Conservation (phyloP, 208 protist genomes). For the Trichomonas vaginalis region DNA sequence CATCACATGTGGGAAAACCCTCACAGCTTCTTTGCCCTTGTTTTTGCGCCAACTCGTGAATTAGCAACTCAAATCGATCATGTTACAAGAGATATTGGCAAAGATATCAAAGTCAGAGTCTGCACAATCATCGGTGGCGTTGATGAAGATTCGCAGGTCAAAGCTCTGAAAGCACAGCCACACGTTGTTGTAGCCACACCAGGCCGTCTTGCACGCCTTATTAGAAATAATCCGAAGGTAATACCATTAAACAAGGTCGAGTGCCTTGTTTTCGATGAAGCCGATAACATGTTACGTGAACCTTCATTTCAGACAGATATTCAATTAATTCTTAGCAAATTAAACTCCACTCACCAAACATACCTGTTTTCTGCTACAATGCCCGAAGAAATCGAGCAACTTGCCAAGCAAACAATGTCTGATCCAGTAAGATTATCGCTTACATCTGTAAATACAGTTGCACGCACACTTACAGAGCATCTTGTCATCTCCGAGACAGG, state of each 20-base stretch:
- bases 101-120: background rate
- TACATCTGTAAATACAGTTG: conserved; percentile 34
- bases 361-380: conserved; percentile 66
- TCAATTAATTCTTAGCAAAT: background rate
- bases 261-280: background rate
- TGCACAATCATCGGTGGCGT: background rate
- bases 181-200: background rate
- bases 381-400: conserved; percentile 51
- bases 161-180: background rate
- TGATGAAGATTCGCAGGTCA: background rate
- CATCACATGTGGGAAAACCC: background rate
- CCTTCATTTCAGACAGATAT: background rate
- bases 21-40: background rate
- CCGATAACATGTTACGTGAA: background rate
- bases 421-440: conserved; percentile 41
- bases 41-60: background rate
- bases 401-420: conserved; percentile 50
- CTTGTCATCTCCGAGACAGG: conserved; percentile 37
- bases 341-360: conserved; percentile 46
- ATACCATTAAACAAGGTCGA: background rate
- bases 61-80: background rate
- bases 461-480: conserved; percentile 37
- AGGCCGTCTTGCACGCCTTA: background rate
- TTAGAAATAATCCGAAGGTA: background rate
- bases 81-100: background rate